Evolutionary conservation across 345 rosid species (phyloP).

Genomic region (Acer negundo): DNA sequence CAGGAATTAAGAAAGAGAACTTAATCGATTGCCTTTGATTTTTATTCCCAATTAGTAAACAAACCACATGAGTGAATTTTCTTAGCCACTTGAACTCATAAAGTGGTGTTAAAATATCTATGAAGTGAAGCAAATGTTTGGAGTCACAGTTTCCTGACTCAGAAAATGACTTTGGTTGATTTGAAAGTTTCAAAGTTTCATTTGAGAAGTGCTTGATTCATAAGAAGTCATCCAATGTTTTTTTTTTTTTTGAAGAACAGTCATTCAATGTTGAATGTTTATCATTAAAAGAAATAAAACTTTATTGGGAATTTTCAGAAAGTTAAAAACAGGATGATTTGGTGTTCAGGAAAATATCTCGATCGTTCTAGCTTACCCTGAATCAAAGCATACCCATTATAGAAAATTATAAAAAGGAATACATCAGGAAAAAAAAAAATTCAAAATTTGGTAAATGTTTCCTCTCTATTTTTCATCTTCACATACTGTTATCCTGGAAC

Average conservation of each 20-base stretch:
- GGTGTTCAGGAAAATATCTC: slow-evolving; percentile 5
- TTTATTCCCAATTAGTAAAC: too few relatives aligned
- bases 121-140: too few relatives aligned
- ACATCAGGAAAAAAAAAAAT: slow-evolving; percentile 15
- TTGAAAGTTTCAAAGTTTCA: slow-evolving; percentile 10
- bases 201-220: not conserved
- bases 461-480: slow-evolving; percentile 47
- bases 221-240: not conserved
- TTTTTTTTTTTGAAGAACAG: not conserved
- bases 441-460: slow-evolving; percentile 13
- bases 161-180: slow-evolving; percentile 13
- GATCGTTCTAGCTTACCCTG: not conserved
- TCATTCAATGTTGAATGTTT: not conserved
- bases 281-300: slow-evolving; percentile 4
- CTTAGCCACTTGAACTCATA: too few relatives aligned
- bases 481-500: slow-evolving; percentile 41
- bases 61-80: too few relatives aligned
- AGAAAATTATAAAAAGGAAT: slow-evolving; percentile 10
- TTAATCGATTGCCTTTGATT: too few relatives aligned
- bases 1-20: too few relatives aligned
- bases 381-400: slow-evolving; percentile 14
- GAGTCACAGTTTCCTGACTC: not conserved
- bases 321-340: slow-evolving; percentile 18
- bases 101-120: too few relatives aligned
- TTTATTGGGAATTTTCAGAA: slow-evolving; percentile 13